These are phyloP conservation scores for Pisolithus microcarpus DNA, from an alignment of 768 basidiomycete genomes.

Conservation along the genomic window DNA sequence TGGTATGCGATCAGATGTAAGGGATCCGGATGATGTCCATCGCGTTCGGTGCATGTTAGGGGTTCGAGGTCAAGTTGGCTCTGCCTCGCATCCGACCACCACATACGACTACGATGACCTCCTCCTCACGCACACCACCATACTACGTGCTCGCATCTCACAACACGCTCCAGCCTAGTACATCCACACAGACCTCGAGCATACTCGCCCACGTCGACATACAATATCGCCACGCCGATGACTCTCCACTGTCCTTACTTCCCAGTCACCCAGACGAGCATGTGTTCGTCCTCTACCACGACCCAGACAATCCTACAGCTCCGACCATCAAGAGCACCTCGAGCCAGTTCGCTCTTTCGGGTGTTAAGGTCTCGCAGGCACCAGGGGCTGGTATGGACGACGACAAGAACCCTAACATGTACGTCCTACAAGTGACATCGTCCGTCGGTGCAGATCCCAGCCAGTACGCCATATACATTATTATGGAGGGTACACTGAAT, in stretches of 20 bases:
- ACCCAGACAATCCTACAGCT: conserved; percentile 33
- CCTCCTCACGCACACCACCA: conserved; percentile 35
- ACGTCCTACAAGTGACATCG: conserved; percentile 59
- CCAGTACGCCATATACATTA: conserved; percentile 22
- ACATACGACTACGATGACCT: conserved; percentile 6
- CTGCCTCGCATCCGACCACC: no score
- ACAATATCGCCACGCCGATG: conserved; percentile 79
- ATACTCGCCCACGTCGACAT: conserved; percentile 55
- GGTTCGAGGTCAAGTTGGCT: no score
- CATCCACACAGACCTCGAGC: conserved; percentile 32
- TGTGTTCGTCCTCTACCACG: conserved; percentile 67
- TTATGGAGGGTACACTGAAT: neutral
- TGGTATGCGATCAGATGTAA: conserved; percentile 51
- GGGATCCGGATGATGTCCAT: conserved; percentile 32
- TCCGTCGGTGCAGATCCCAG: conserved; percentile 33
- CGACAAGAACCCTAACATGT: conserved; percentile 61
- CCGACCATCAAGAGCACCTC: conserved; percentile 50
- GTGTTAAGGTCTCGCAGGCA: conserved; percentile 62
- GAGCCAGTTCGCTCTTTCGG: conserved; percentile 41
- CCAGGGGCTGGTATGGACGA: conserved; percentile 60
- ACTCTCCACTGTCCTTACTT: conserved; percentile 59
- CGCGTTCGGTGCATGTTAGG: conserved; percentile 2
- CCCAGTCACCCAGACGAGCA: conserved; percentile 58
- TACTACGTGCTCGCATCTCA: conserved; percentile 67
- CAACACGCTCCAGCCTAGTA: conserved; percentile 34